Evolutionary conservation across 306 rosid genomes (phyloP).

Genomic region (Mucuna pruriens): DNA sequence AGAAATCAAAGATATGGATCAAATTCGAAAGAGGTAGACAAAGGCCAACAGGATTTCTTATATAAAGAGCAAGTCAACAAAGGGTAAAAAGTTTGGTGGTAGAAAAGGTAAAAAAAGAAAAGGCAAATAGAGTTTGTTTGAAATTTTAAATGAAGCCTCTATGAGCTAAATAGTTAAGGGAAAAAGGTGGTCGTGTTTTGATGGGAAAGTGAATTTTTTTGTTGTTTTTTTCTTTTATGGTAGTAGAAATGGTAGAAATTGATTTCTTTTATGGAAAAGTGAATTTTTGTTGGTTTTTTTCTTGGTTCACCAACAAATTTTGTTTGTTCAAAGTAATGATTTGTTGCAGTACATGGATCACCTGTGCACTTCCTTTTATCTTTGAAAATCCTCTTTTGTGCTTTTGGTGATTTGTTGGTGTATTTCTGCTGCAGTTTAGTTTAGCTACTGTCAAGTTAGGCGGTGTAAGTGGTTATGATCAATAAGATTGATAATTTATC

Average conservation of each 20-base stretch:
- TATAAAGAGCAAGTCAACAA: slow-evolving; percentile 59
- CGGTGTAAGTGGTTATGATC: background rate
- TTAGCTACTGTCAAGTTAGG: background rate
- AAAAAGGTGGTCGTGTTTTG: background rate
- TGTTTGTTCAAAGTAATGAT: too few species aligned
- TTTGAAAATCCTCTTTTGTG: too few species aligned
- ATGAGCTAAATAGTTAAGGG: too few species aligned
- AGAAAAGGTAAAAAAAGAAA: slow-evolving; percentile 61
- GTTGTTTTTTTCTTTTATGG: too few species aligned
- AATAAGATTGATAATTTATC: background rate
- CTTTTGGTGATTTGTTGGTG: too few species aligned
- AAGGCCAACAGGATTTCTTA: slow-evolving; percentile 60
- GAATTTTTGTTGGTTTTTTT: background rate
- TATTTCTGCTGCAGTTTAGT: background rate
- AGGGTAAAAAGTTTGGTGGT: slow-evolving; percentile 66
- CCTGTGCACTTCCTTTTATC: too few species aligned
- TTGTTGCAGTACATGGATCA: too few species aligned
- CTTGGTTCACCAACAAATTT: background rate
- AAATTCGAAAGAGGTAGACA: slow-evolving; percentile 80
- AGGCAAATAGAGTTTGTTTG: slow-evolving; percentile 39
- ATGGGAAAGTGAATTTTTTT: background rate
- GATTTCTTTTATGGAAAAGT: background rate
- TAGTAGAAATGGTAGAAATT: too few species aligned
- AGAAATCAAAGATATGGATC: slow-evolving; percentile 83
- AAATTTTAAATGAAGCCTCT: too few species aligned